Base-by-base conservation (phyloP, 73 alveolate species). In the Paraurostyla sp. region DNA sequence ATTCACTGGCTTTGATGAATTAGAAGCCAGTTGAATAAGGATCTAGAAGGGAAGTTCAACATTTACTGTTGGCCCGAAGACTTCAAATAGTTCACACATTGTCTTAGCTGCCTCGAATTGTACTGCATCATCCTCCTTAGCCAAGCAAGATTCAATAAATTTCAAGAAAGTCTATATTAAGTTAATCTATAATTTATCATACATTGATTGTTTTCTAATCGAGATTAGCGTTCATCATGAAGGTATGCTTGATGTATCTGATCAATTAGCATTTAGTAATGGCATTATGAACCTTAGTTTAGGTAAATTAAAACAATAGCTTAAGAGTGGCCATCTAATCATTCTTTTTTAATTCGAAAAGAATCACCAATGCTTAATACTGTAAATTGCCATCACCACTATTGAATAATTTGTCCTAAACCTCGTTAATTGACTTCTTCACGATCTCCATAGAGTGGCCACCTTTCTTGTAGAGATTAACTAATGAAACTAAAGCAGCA, bases 91-190 rank as follows among this genome's bases (percentile, higher is more conserved):
- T 51, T 90, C 96, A 85, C 97, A 86, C 56, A 96, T 54, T 33
- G 97, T 84, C 83, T 96, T 95, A 49, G 97, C 91, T 40, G 99
- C 98, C 81, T 96, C 99, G 54, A 93, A 95, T 60, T 69, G 85
- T 1, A 96, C 96, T 85, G 95, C 78, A 63, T 96, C 99, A 48
- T 93, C 95, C 23, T 91, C 89, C 80, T 85, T 95, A 63, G 93
- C 84, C 29, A 94, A 88, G 60, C 96, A 80, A 40, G 88, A 78
- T 59, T 92, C 94, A 23, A 96, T 69, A 91, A 73, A 96, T 13
- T 23, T 0, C 16, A 85, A 13, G 85, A 96, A 93, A 25, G 83
- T 68, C 59, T 46, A 51, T 35, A 75, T 29, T 22, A 22, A 56
- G 22, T 52, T 13, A 11, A 9, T 25, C 3, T 29, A 30, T 13